Evolutionary conservation across 495 filamentous ascomycete genomes (phyloP).

Genomic region (Corynascus novoguineensis): DNA sequence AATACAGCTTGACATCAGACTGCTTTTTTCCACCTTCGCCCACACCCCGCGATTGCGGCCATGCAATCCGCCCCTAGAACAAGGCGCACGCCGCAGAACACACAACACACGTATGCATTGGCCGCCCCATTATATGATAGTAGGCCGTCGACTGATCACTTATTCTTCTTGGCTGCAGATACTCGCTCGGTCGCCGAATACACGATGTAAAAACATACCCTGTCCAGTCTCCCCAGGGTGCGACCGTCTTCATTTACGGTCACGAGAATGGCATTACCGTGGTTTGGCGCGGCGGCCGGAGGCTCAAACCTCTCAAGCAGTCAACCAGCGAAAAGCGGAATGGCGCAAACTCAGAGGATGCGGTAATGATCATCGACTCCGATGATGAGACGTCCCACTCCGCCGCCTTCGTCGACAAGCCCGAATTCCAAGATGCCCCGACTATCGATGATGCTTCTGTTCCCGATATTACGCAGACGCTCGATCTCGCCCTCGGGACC

Average conservation of each 20-base stretch:
- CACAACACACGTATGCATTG: conserved; percentile 29
- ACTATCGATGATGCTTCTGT: conserved; percentile 32
- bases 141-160: too few relatives aligned
- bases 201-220: conserved; percentile 72
- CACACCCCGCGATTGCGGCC: not conserved
- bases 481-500: conserved; percentile 63
- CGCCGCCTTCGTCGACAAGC: conserved; percentile 38
- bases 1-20: not conserved
- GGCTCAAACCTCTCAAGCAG: conserved; percentile 47
- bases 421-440: conserved; percentile 44
- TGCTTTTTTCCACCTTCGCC: not conserved
- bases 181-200: conserved; percentile 68
- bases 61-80: conserved; percentile 28
- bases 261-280: conserved; percentile 72
- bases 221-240: conserved; percentile 71
- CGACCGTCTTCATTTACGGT: conserved; percentile 75
- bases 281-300: conserved; percentile 73
- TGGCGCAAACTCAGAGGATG: conserved; percentile 44
- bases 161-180: conserved; percentile 34
- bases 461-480: conserved; percentile 55
- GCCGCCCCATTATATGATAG: not conserved
- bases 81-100: conserved; percentile 35
- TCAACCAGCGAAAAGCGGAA: conserved; percentile 38
- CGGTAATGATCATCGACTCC: conserved; percentile 72
- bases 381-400: conserved; percentile 58